These are phyloP conservation scores for Pythium brachiatum DNA, from an alignment of 352 stramenopile genomes.

Conservation along the genomic window DNA sequence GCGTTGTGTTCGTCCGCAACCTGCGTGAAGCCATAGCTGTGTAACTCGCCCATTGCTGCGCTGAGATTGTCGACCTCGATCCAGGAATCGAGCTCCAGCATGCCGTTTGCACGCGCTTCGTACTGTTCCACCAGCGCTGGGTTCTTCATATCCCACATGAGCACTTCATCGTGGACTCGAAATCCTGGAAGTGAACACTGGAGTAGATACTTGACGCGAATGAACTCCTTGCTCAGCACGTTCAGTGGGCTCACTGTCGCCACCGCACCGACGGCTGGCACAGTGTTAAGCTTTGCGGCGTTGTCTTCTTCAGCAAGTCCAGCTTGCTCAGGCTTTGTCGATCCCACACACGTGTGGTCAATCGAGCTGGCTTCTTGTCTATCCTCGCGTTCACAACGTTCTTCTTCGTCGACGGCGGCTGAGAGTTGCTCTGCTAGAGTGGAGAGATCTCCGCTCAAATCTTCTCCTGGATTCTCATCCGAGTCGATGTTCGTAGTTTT, in stretches of 20 bases:
- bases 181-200: constrained; percentile 56
- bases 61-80: constrained; percentile 69
- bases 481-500: not conserved
- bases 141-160: constrained; percentile 76
- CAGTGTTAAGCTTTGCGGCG: constrained; percentile 17
- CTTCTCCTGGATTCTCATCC: constrained; percentile 1
- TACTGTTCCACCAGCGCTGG: constrained; percentile 55
- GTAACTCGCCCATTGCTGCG: constrained; percentile 47
- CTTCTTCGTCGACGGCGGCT: not conserved
- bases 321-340: not conserved
- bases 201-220: constrained; percentile 62
- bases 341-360: too few relatives aligned
- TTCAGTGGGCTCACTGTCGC: constrained; percentile 52
- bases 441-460: constrained; percentile 11
- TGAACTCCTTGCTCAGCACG: constrained; percentile 48
- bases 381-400: not conserved
- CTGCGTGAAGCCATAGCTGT: constrained; percentile 52
- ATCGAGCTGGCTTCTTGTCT: not conserved
- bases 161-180: constrained; percentile 52
- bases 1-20: constrained; percentile 37
- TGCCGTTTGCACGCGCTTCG: constrained; percentile 37
- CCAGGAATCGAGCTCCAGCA: constrained; percentile 77
- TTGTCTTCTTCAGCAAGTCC: constrained; percentile 20
- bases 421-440: constrained; percentile 13
- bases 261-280: constrained; percentile 32